phyloP scores from a whole-genome alignment of 1,284 basidiomycete genomes.

The Neotropicomus parvogracilis region DNA sequence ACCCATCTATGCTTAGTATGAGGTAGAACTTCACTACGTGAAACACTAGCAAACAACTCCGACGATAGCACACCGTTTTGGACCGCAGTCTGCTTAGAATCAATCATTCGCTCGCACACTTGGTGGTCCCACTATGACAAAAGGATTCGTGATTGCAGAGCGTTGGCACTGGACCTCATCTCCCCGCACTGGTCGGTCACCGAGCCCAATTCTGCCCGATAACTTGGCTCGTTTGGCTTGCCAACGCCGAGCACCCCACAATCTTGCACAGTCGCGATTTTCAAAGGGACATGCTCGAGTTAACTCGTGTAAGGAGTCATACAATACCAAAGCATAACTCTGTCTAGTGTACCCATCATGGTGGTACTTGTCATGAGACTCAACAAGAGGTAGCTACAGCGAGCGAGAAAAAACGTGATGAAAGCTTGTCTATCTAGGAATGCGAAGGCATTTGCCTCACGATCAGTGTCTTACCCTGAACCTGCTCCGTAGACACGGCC shows the following conservation, averaged over 20 bases:
- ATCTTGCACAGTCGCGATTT: too few species aligned
- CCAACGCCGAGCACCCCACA: neutral
- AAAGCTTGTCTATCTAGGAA: neutral
- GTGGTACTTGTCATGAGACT: neutral
- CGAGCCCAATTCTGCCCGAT: too few species aligned
- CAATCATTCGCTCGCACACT: too few species aligned
- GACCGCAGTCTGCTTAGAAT: too few species aligned
- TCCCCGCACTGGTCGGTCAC: too few species aligned
- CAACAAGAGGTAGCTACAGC: neutral
- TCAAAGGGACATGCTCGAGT: too few species aligned
- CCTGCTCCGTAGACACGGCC: slow-evolving; percentile 41
- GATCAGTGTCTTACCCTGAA: slow-evolving; percentile 24
- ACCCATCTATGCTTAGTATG: slow-evolving; percentile 20
- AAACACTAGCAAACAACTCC: slow-evolving; percentile 4
- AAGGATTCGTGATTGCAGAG: too few species aligned
- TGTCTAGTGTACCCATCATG: neutral
- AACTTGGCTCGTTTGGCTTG: too few species aligned
- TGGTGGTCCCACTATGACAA: too few species aligned
- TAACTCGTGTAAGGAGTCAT: too few species aligned
- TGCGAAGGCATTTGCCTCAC: neutral
- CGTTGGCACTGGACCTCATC: too few species aligned
- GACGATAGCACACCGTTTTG: too few species aligned
- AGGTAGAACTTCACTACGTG: neutral
- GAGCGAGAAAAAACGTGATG: neutral
- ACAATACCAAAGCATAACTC: neutral